Percentiles rank a stretch among this genome's conserved stretches.
These are phyloP conservation scores for Cucumis cinereus DNA, from an alignment of 306 rosid species.

Conservation along the genomic window DNA sequence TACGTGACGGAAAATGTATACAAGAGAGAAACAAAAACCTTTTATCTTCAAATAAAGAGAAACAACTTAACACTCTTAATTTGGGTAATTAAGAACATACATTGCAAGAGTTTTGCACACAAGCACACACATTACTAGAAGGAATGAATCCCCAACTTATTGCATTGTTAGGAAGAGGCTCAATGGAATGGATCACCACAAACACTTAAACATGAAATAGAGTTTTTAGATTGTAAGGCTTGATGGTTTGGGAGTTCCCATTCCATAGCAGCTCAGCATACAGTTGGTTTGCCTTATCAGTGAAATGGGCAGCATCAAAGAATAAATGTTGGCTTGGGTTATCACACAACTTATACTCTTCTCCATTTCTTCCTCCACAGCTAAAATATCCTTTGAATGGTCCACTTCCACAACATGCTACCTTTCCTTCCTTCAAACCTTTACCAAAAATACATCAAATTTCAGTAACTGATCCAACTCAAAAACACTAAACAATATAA, in stretches of 20 bases:
- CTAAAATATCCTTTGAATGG: slow-evolving; percentile 14
- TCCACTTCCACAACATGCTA: slow-evolving; percentile 35
- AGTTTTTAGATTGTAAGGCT: slow-evolving; percentile 19
- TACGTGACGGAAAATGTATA: no score
- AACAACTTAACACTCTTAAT: no score
- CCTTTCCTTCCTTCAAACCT: slow-evolving; percentile 22
- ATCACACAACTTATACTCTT: neutral
- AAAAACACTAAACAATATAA: no score
- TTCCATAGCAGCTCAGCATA: slow-evolving; percentile 24
- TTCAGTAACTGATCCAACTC: neutral
- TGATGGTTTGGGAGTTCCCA: slow-evolving; percentile 5
- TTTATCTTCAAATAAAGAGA: no score
- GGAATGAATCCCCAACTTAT: neutral
- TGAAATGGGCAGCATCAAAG: slow-evolving; percentile 23
- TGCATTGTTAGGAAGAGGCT: neutral
- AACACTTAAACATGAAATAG: slow-evolving; percentile 10
- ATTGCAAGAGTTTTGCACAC: no score
- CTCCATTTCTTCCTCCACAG: slow-evolving; percentile 18
- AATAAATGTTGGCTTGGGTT: slow-evolving; percentile 12
- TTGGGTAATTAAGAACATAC: neutral
- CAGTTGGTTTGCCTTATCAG: slow-evolving; percentile 18
- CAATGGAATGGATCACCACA: neutral
- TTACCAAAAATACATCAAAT: neutral
- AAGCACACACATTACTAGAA: neutral
- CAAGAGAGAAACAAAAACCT: no score